phyloP scores from a whole-genome alignment of 2,329 filamentous ascomycete genomes.

The Nemania bipapillata region DNA sequence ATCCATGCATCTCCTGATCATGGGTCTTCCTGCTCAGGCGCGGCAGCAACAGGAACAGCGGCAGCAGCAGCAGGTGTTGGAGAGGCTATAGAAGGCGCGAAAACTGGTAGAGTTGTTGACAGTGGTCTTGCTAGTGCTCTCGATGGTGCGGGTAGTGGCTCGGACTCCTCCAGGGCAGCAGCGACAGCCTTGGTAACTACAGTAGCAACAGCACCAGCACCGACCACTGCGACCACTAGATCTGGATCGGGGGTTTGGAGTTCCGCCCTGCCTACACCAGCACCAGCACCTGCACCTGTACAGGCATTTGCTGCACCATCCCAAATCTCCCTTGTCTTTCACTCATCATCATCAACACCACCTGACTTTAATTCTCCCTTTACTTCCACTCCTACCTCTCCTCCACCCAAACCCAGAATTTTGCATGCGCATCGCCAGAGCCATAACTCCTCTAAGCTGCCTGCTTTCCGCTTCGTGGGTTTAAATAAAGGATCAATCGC shows the following conservation, averaged over 20 bases:
- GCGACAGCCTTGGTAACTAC: background rate
- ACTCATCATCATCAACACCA: slow-evolving; percentile 23
- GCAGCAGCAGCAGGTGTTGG: slow-evolving; percentile 10
- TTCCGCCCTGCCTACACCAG: slow-evolving; percentile 21
- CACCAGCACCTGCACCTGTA: slow-evolving; percentile 4
- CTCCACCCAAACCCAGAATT: slow-evolving; percentile 33
- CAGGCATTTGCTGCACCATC: slow-evolving; percentile 11
- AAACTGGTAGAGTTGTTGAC: background rate
- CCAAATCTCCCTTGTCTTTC: slow-evolving; percentile 22
- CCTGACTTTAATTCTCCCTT: slow-evolving; percentile 17
- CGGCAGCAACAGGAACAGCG: background rate
- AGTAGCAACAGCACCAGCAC: background rate
- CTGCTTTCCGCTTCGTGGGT: slow-evolving; percentile 66
- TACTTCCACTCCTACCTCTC: slow-evolving; percentile 16
- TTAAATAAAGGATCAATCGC: slow-evolving; percentile 55
- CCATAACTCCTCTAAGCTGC: slow-evolving; percentile 67
- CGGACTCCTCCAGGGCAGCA: slow-evolving; percentile 15
- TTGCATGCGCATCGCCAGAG: slow-evolving; percentile 63
- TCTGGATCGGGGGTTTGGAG: slow-evolving; percentile 17
- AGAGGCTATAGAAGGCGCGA: slow-evolving; percentile 22
- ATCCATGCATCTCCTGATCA: slow-evolving; percentile 28
- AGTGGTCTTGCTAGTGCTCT: slow-evolving; percentile 21
- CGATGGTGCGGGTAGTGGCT: slow-evolving; percentile 13
- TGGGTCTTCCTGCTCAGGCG: slow-evolving; percentile 21
- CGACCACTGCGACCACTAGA: background rate